Percentiles rank a stretch among this genome's conserved stretches.
Evolutionary conservation across 441 rosid species (phyloP).

Genomic region (Populus hybrid): DNA sequence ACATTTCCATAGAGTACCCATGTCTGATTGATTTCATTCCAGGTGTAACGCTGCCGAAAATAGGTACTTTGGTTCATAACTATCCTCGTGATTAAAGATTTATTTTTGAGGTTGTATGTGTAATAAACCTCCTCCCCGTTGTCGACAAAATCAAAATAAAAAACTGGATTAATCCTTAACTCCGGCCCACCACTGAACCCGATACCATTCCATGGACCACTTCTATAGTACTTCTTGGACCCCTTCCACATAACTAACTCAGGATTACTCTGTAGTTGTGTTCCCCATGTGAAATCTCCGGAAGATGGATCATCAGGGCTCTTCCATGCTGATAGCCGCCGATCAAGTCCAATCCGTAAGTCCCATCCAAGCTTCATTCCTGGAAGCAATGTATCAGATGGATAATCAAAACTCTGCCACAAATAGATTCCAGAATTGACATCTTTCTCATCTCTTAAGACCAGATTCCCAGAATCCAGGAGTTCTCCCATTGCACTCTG

Average conservation of each 20-base stretch:
- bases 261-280: not conserved
- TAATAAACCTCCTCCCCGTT: constrained; percentile 1
- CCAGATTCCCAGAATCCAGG: constrained; percentile 21
- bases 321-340: constrained; percentile 12
- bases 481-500: constrained; percentile 5
- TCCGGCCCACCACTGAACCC: not conserved
- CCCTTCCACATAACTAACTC: constrained; percentile 1
- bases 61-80: constrained; percentile 12
- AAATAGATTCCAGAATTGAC: not conserved
- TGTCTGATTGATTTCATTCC: not conserved
- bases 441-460: constrained; percentile 4
- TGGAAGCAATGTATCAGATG: not conserved
- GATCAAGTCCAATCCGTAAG: constrained; percentile 9
- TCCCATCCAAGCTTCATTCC: not conserved
- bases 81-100: not conserved
- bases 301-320: constrained; percentile 16
- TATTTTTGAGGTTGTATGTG: not conserved
- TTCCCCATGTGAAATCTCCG: constrained; percentile 1
- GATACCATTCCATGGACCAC: constrained; percentile 19
- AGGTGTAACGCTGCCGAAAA: not conserved
- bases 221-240: not conserved
- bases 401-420: constrained; percentile 3
- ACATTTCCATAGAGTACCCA: not conserved
- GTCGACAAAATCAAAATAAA: not conserved
- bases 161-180: not conserved